Evolutionary conservation across 805 yeast species (phyloP).

Genomic region (Spathaspora sp.): DNA sequence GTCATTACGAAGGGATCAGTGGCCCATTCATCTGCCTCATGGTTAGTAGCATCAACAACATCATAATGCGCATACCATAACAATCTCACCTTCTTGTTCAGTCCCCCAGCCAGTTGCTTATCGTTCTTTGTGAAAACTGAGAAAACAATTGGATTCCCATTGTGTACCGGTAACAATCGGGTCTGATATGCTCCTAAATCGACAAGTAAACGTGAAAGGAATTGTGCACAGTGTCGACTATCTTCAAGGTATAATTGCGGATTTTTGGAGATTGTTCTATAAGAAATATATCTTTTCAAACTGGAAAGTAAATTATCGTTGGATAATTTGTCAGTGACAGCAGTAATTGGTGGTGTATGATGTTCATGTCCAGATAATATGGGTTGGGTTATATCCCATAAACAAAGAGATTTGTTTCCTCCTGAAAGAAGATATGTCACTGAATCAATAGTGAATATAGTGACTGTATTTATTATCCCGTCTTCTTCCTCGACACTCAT

Average conservation of each 20-base stretch:
- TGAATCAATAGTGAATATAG: constrained; percentile 36
- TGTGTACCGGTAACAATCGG: constrained; percentile 63
- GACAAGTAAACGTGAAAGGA: constrained; percentile 56
- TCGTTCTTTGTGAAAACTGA: constrained; percentile 59
- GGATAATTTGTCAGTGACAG: constrained; percentile 25
- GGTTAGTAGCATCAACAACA: constrained; percentile 73
- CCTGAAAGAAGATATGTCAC: constrained; percentile 58
- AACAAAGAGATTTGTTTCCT: constrained; percentile 64
- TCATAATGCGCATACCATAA: constrained; percentile 97
- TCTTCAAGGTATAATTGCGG: constrained; percentile 71
- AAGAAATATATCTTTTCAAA: constrained; percentile 60
- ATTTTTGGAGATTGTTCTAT: constrained; percentile 71
- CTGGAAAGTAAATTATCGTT: constrained; percentile 65
- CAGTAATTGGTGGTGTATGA: background rate
- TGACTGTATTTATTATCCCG: constrained; percentile 57
- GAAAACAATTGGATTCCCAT: constrained; percentile 83
- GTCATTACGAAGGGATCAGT: constrained; percentile 76
- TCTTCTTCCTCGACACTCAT: constrained; percentile 14
- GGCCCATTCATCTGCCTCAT: constrained; percentile 55
- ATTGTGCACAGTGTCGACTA: constrained; percentile 83
- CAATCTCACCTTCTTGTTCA: constrained; percentile 32
- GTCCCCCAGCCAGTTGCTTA: background rate
- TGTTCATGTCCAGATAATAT: constrained; percentile 8
- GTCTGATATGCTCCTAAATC: constrained; percentile 68
- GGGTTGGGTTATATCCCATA: constrained; percentile 58